These are phyloP conservation scores for Thraustochytrium sp. DNA, from an alignment of 352 stramenopile species.

Conservation along the genomic window DNA sequence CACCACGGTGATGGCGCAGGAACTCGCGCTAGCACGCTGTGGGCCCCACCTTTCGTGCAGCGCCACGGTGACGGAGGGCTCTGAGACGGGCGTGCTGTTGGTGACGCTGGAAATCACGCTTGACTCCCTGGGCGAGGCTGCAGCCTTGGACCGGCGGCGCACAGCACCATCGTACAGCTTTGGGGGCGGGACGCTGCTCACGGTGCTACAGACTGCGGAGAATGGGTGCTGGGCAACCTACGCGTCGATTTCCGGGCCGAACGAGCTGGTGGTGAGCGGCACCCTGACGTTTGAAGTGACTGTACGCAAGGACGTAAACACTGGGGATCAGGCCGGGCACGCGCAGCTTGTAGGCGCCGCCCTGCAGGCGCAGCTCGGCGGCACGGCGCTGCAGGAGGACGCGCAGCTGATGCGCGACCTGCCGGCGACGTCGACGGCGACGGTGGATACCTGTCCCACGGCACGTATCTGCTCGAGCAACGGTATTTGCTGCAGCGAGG, in stretches of 20 bases:
- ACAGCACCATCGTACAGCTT: background rate
- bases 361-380: background rate
- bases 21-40: background rate
- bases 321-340: background rate
- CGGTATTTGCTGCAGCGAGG: background rate
- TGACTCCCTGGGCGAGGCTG: background rate
- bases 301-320: background rate
- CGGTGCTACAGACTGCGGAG: background rate
- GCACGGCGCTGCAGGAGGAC: background rate
- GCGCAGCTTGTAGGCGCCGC: background rate
- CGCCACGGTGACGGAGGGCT: too few species aligned
- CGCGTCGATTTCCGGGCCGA: background rate
- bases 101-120: background rate
- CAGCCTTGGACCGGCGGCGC: background rate
- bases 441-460: background rate
- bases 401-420: background rate
- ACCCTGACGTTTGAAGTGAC: background rate
- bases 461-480: background rate
- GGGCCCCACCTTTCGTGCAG: background rate
- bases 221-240: constrained; percentile 5
- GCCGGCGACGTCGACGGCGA: background rate
- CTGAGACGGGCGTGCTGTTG: background rate
- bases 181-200: background rate
- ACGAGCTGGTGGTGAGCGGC: background rate
- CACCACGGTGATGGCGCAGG: background rate